Evolutionary conservation across 2,329 filamentous ascomycete genomes (phyloP).

Genomic region (Pestalotiopsis sp.): DNA sequence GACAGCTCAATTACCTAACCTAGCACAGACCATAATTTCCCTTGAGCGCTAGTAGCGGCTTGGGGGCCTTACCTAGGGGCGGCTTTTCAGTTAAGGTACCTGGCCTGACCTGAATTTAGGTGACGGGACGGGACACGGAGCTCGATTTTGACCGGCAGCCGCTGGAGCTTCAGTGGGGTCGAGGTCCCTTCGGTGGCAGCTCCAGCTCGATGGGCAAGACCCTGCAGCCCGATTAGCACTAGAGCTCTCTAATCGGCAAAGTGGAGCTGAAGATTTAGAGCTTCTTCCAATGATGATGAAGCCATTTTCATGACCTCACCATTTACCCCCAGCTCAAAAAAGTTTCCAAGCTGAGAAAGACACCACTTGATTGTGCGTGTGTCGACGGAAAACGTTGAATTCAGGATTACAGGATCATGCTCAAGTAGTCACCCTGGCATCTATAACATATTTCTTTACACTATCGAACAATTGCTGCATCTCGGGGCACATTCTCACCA

Average conservation of each 20-base stretch:
- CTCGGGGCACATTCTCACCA: not conserved
- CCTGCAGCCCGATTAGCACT: not conserved
- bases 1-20: not conserved
- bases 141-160: conserved; percentile 14
- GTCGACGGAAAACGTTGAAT: not conserved
- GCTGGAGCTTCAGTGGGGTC: not conserved
- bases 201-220: not conserved
- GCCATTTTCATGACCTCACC: conserved; percentile 16
- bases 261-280: conserved; percentile 8
- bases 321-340: not conserved
- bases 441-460: no score
- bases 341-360: not conserved
- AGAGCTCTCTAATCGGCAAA: not conserved
- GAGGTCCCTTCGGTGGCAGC: not conserved
- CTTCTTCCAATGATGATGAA: conserved; percentile 12
- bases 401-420: not conserved
- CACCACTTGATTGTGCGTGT: conserved; percentile 15
- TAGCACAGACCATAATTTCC: not conserved
- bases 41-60: not conserved
- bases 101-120: no score
- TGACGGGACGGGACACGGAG: conserved; percentile 8
- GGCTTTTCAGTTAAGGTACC: not conserved
- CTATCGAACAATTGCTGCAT: not conserved
- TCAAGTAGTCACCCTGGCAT: not conserved
- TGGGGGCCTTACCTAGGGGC: no score